Percentiles rank a stretch among this genome's conserved stretches.
These are phyloP conservation scores for Macrophomina tecta DNA, from an alignment of 2,329 filamentous ascomycete genomes.

Conservation along the genomic window DNA sequence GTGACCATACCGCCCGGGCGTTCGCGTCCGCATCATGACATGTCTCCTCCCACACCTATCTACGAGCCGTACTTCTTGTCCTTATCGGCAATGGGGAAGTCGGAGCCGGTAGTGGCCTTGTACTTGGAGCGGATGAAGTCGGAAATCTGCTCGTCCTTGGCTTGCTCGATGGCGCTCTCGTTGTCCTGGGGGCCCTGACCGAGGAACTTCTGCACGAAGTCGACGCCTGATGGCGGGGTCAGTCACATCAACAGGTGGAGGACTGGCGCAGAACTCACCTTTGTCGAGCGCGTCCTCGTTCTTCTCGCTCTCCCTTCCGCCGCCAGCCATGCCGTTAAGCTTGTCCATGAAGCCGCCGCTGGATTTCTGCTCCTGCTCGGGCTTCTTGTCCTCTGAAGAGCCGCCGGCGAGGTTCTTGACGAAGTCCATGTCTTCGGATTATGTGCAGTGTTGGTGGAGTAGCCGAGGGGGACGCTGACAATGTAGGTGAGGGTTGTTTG, in stretches of 20 bases:
- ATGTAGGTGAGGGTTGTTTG: background rate
- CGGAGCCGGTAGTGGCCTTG: conserved; percentile 70
- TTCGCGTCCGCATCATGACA: no score
- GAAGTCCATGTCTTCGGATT: conserved; percentile 49
- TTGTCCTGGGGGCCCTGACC: conserved; percentile 74
- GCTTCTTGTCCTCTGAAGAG: conserved; percentile 27
- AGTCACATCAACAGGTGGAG: no score
- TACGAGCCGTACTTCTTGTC: conserved; percentile 42
- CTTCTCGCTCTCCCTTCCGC: conserved; percentile 76
- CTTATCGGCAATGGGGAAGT: conserved; percentile 75
- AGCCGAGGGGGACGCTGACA: background rate
- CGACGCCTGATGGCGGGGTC: conserved; percentile 63
- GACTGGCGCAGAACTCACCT: conserved; percentile 55
- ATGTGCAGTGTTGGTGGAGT: background rate
- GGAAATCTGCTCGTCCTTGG: conserved; percentile 80
- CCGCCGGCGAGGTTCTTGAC: conserved; percentile 54
- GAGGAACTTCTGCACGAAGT: conserved; percentile 76
- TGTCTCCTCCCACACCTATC: no score
- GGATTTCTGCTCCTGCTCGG: conserved; percentile 38
- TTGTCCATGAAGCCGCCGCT: conserved; percentile 69
- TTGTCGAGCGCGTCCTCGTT: conserved; percentile 86
- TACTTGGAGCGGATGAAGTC: conserved; percentile 75
- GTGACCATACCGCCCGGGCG: no score
- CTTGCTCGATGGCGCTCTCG: conserved; percentile 73
- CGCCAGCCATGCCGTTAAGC: conserved; percentile 73